Evolutionary conservation across 129 eudicot genomes (phyloP).

Genomic region (Escallonia rubra): DNA sequence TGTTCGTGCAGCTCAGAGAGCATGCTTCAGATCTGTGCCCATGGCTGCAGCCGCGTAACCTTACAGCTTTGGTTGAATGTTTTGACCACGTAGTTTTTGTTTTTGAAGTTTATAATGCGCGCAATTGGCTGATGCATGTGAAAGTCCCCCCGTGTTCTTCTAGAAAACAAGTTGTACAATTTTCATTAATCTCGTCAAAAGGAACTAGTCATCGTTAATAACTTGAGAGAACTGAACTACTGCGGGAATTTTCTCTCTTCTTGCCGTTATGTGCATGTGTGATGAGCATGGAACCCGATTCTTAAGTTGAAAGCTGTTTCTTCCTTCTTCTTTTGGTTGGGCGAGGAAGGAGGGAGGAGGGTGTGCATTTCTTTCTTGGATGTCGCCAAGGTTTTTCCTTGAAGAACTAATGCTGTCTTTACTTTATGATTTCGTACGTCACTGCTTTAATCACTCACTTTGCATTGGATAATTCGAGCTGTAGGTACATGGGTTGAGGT

Average conservation of each 20-base stretch:
- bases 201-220: background rate
- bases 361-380: background rate
- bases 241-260: background rate
- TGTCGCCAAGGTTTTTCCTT: no score
- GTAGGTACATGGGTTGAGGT: no score
- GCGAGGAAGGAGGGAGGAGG: background rate
- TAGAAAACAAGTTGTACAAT: no score
- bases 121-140: background rate
- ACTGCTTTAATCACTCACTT: no score
- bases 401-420: no score
- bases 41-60: conserved; percentile 44
- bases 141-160: background rate
- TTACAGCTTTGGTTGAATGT: background rate
- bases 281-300: background rate
- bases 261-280: background rate
- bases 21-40: conserved; percentile 46
- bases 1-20: conserved; percentile 71
- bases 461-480: no score
- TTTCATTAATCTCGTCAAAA: background rate
- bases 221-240: conserved; percentile 4
- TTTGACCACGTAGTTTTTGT: background rate
- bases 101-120: conserved; percentile 3
- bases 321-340: background rate
- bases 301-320: background rate
- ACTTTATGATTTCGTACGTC: no score